These are phyloP conservation scores for Dillenia suffruticosa DNA, from an alignment of 164 flowering plant species.

Conservation along the genomic window DNA sequence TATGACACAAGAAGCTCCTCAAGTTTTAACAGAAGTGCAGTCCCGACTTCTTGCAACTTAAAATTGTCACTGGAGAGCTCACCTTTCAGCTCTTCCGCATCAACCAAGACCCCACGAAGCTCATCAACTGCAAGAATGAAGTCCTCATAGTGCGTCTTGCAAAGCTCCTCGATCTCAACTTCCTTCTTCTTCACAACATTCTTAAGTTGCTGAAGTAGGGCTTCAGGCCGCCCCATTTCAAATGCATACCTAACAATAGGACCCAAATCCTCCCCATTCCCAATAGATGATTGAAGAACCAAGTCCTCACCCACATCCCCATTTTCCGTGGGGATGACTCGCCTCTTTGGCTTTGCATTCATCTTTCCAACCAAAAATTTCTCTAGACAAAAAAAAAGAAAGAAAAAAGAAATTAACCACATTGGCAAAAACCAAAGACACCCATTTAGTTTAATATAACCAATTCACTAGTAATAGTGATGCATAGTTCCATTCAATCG, in stretches of 20 bases:
- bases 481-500: too few species aligned
- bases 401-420: too few species aligned
- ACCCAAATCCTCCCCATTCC: conserved; percentile 84
- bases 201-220: conserved; percentile 73
- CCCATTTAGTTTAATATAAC: too few species aligned
- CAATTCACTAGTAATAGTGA: too few species aligned
- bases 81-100: conserved; percentile 86
- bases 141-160: conserved; percentile 90
- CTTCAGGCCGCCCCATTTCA: conserved; percentile 74
- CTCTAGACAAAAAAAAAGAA: too few species aligned
- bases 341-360: conserved; percentile 67
- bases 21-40: conserved; percentile 55
- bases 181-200: conserved; percentile 77
- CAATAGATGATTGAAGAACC: conserved; percentile 60
- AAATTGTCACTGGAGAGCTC: conserved; percentile 71
- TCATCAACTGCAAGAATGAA: conserved; percentile 92
- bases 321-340: conserved; percentile 46
- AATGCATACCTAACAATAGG: conserved; percentile 81
- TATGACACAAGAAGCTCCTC: conserved; percentile 82
- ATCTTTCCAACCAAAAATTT: conserved; percentile 22
- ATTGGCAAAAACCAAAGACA: too few species aligned
- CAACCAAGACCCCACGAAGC: conserved; percentile 89
- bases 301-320: conserved; percentile 77
- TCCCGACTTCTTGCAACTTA: conserved; percentile 76
- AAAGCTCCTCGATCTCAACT: conserved; percentile 89